Base-by-base conservation (phyloP, 805 yeast species). In the Wickerhamomyces queroliae region DNA sequence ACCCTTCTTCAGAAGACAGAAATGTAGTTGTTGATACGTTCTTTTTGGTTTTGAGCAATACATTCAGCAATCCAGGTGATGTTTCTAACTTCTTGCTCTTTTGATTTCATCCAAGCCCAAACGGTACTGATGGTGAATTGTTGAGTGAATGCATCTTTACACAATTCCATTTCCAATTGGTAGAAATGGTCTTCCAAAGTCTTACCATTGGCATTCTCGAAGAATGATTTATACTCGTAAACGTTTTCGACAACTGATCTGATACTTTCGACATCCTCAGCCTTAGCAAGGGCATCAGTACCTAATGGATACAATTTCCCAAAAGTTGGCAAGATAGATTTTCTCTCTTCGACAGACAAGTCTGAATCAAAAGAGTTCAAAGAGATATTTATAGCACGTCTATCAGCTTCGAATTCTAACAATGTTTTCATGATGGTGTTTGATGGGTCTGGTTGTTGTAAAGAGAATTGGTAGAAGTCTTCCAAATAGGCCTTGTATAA, bases 11-110 rank as follows among this genome's bases (percentile, higher is more conserved):
- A 89, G 52, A 81, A 88, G 30, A 91, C 96, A 33, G 95, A 70
- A 44, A 95, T 89, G 61, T 89, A 95, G 62, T 86, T 87, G 53
- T 83, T 81, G 49, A 93, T 87, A 62, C 96, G 78, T 59, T 87
- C 95, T 68, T 89, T 87, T 72, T 93, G 99, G 61, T 89, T 90
- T 64, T 95, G 99, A 24, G 98, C 96, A 67, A 93, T 93, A 70
- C 99, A 93, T 68, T 93, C 99, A 36, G 98, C 96, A 41, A 93
- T 91, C 99, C 99, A 93, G n/a, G 98, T 88, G 49, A 93, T 83
- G 62, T 93, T 93, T 64, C 99, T 78, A 43, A 95, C 79, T 64
- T 93, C 99, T 66, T 95, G 99, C 64, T 93, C 99, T 57, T 84
- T 85, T 15, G 96, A 83, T 64, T 88, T 84, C 58, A 95, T 76